Base-by-base conservation (phyloP, 1,139 yeast species). In the Arxiozyma slooffiae region DNA sequence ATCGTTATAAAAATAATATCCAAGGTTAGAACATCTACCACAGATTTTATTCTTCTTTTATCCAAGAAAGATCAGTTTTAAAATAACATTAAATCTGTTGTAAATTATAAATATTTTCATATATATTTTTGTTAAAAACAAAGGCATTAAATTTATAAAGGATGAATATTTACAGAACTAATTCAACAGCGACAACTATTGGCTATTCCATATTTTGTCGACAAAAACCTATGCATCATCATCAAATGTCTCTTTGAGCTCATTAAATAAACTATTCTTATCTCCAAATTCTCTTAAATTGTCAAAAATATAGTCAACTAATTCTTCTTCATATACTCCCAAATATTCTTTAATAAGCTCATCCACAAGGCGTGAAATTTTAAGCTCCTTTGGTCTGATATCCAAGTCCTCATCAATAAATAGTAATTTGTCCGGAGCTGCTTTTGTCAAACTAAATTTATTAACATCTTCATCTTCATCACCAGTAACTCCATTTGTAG, bases 231-330 rank as follows among this genome's bases (percentile, higher is more conserved):
- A 50, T 18, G 65, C 63, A 46, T 64, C 68, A 3, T 63, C 65
- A 54, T 64, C 68, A 49, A 64, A 64, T 4, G 67, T 64, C 46
- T 64, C 67, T 44, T 56, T 55, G 22, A 64, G 56, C 41, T 64
- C 68, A 20, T 53, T 52, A 11, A 60, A 46, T n/a, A 64, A 52
- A 23, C 54, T 52, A 8, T 49, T 48, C 49, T 55, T 60, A 41
- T 53, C 57, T 46, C 56, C 57, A 50, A 61, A 52, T 46, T 59
- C 62, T 20, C 49, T 53, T 24, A 64, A 58, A 44, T 61, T 62
- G 30, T 62, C 65, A 30, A 63, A 46, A 38, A 64, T 63, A 54
- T 61, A 64, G 3, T 61, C 65, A 3, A 63, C 67, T 48, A 64
- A 48, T 37, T 64, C 68, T 38, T 59, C 60, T 46, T 64, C 68